Evolutionary conservation across 2,329 filamentous ascomycete species (phyloP).

Genomic region (Hymenotorrendiella dingleyae): DNA sequence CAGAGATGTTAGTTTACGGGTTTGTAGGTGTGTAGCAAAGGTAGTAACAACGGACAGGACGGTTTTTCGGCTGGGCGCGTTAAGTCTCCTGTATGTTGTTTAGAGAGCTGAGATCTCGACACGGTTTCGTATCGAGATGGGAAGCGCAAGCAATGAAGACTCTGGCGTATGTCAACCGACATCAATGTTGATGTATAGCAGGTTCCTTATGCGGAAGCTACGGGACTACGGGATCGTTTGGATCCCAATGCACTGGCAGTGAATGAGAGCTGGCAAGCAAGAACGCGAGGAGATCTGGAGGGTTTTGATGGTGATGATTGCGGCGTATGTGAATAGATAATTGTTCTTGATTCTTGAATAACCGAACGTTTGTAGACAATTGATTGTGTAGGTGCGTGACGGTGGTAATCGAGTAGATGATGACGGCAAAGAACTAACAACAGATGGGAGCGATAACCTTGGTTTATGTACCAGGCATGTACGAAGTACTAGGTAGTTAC

Average conservation of each 20-base stretch:
- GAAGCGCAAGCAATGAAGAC: slow-evolving; percentile 46
- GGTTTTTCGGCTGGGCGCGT: slow-evolving; percentile 30
- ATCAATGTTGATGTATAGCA: slow-evolving; percentile 38
- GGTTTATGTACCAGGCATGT: too few species aligned
- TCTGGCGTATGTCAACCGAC: slow-evolving; percentile 52
- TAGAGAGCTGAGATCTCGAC: slow-evolving; percentile 50
- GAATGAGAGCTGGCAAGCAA: too few species aligned
- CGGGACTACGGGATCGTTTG: too few species aligned
- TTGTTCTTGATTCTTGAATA: too few species aligned
- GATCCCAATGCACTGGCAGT: too few species aligned
- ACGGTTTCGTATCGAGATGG: slow-evolving; percentile 50
- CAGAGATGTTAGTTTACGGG: slow-evolving; percentile 6
- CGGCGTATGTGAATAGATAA: too few species aligned
- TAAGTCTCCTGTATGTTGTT: slow-evolving; percentile 47
- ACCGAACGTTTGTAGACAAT: neutral
- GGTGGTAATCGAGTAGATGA: neutral
- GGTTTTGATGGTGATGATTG: too few species aligned
- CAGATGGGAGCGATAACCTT: slow-evolving; percentile 13
- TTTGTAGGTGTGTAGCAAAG: neutral
- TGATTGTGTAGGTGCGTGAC: too few species aligned
- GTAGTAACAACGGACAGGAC: slow-evolving; percentile 21
- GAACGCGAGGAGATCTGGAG: too few species aligned
- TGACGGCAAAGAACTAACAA: slow-evolving; percentile 3
- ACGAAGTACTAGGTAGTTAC: too few species aligned
- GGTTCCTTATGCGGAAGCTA: slow-evolving; percentile 7